Evolutionary conservation across 1,284 basidiomycete species (phyloP).

Genomic region (Tilletia horrida): DNA sequence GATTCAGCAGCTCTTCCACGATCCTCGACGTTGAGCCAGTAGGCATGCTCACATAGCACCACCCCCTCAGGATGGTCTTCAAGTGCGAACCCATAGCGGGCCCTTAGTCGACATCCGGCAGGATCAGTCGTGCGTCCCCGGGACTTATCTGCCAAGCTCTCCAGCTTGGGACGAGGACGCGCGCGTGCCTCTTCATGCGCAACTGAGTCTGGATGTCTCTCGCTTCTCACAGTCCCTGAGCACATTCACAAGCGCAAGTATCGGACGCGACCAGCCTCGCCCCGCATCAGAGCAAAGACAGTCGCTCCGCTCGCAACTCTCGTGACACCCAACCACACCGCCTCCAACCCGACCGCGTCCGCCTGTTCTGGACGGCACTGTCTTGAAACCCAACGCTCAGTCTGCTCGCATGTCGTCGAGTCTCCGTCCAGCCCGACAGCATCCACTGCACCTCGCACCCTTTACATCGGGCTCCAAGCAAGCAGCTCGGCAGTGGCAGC

Average conservation of each 20-base stretch:
- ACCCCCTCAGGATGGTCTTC: no score
- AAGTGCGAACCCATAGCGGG: no score
- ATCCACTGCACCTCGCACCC: not conserved
- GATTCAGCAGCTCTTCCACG: no score
- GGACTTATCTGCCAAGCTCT: conserved; percentile 9
- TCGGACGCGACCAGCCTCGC: conserved; percentile 2
- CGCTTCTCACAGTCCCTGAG: not conserved
- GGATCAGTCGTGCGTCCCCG: no score
- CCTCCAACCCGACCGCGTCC: conserved; percentile 5
- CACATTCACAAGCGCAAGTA: not conserved
- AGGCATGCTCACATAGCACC: no score
- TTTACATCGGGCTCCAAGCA: conserved; percentile 8
- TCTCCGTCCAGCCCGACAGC: not conserved
- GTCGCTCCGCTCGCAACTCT: conserved; percentile 2
- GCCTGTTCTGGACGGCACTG: not conserved
- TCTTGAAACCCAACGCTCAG: not conserved
- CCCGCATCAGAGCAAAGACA: not conserved
- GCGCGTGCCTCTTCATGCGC: not conserved
- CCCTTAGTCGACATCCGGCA: no score
- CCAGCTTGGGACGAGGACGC: not conserved
- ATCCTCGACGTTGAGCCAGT: no score
- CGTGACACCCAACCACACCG: not conserved
- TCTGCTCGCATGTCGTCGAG: not conserved
- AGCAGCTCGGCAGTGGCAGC: conserved; percentile 13
- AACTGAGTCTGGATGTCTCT: no score